These are phyloP conservation scores for Lithocarpus polystachyus DNA, from an alignment of 306 rosid genomes.

Conservation along the genomic window DNA sequence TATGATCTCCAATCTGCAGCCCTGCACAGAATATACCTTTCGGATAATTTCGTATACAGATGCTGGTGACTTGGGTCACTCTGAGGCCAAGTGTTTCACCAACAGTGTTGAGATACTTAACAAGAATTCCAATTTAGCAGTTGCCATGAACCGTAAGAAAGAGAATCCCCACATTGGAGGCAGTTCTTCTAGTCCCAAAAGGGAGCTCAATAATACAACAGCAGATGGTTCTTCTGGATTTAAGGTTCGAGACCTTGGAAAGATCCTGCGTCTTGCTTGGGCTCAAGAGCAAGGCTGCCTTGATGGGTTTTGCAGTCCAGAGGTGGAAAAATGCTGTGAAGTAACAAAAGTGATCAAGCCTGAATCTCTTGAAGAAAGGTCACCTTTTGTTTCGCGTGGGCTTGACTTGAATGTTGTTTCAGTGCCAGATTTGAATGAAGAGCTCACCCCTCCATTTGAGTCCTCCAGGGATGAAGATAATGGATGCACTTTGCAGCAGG, in stretches of 20 bases:
- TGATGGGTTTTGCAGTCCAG: slow-evolving; percentile 75
- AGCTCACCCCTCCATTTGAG: slow-evolving; percentile 91
- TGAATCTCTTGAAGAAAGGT: slow-evolving; percentile 45
- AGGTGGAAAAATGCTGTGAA: slow-evolving; percentile 66
- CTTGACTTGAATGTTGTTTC: slow-evolving; percentile 91
- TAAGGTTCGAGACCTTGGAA: slow-evolving; percentile 94
- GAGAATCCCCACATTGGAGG: slow-evolving; percentile 43
- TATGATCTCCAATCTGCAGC: slow-evolving; percentile 75
- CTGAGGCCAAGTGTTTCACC: slow-evolving; percentile 96
- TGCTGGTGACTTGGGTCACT: slow-evolving; percentile 86
- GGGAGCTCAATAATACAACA: slow-evolving; percentile 44
- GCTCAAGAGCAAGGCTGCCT: slow-evolving; percentile 74
- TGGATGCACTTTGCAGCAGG: slow-evolving; percentile 87
- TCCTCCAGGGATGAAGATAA: slow-evolving; percentile 89
- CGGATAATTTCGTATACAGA: slow-evolving; percentile 76
- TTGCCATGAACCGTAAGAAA: slow-evolving; percentile 36
- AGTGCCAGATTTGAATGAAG: slow-evolving; percentile 95
- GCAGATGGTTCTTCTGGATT: slow-evolving; percentile 58
- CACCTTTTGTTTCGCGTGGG: slow-evolving; percentile 61
- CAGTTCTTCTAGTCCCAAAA: slow-evolving; percentile 48
- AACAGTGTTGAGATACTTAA: slow-evolving; percentile 79
- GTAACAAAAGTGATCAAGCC: slow-evolving; percentile 51
- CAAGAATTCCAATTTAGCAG: slow-evolving; percentile 41
- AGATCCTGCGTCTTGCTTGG: slow-evolving; percentile 71
- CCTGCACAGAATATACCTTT: slow-evolving; percentile 91